Base-by-base conservation (phyloP, 768 basidiomycete species). In the Calocybe gangraenosa region DNA sequence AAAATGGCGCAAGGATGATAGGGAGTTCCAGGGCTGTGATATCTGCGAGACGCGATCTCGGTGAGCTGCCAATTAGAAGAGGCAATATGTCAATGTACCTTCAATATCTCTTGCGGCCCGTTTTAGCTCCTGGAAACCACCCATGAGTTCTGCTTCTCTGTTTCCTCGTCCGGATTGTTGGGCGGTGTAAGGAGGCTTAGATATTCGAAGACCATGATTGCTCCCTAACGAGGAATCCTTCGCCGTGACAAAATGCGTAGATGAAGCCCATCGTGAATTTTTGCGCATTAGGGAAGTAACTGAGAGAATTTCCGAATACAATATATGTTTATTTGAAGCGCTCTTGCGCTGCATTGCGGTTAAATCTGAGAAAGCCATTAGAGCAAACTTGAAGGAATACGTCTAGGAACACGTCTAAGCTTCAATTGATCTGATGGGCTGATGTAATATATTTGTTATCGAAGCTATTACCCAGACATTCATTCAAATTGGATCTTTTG, bases 261-360 rank as follows among this genome's bases (percentile, higher is more conserved):
- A 78, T 10, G 87, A 81, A 14, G 94, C 87, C 95, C 95, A 97
- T 35, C 96, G 81, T 37, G 94, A 92, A 68, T 98, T 98, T 72
- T 93, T 92, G 64, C 95, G 88, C 94, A 99, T 98, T 15, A 82
- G 78, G 2, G 90, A 87, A 28, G 92, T 96, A 53, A 98, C 90
- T 14, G 89, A 74, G 40, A 93, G 76, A 49, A 97, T 87, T 71
- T 98, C 93, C 34, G 92, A 86, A 50, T 88, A 81, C 25, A 98
- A 64, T 34, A 96, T 77, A 75, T 92, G 87, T 47, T 82, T 83
- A 37, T 70, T 64, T n/a, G 84, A 78, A 44, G 81, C 72, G 42
- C 65, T 55, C 48, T 58, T 60, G 46, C 60, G 62, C 47, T 57
- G 47, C 41, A 46, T 60, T 23, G 56, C 47, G 42, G 54, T 52